Evolutionary conservation across 2,329 filamentous ascomycete genomes (phyloP).

Genomic region (Neocucurbitaria cava): DNA sequence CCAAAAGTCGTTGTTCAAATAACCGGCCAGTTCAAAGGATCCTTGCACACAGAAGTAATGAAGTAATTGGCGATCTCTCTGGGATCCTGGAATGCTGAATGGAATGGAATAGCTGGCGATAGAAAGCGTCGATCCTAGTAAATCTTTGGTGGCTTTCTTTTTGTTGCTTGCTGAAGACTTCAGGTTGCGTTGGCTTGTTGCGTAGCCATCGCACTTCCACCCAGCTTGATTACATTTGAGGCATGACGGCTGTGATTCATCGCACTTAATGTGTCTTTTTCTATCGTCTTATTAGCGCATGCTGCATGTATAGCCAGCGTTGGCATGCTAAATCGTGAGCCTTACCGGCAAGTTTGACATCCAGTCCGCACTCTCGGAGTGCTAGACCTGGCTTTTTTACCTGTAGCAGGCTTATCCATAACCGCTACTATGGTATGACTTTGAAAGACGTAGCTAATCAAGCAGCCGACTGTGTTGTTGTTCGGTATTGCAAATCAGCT

Average conservation of each 20-base stretch:
- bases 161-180: neutral
- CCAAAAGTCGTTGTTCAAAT: constrained; percentile 7
- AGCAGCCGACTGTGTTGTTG: neutral
- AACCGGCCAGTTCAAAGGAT: constrained; percentile 3
- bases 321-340: neutral
- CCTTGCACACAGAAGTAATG: constrained; percentile 14
- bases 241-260: constrained; percentile 5
- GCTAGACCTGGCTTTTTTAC: constrained; percentile 4
- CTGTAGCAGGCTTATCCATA: neutral
- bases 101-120: constrained; percentile 8
- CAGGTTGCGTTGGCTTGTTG: neutral
- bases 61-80: constrained; percentile 9
- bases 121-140: neutral
- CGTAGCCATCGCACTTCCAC: constrained; percentile 6
- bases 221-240: constrained; percentile 5
- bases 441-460: neutral
- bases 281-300: neutral
- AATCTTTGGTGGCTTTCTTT: neutral
- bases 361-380: constrained; percentile 6
- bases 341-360: constrained; percentile 10
- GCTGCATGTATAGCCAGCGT: neutral
- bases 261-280: constrained; percentile 9
- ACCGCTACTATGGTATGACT: neutral
- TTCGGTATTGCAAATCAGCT: neutral
- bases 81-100: constrained; percentile 7